A percentile compares a stretch with the other conserved stretches of the same genome.
Conservation (phyloP, 805 yeast genomes). For the Starmerella geochares region DNA sequence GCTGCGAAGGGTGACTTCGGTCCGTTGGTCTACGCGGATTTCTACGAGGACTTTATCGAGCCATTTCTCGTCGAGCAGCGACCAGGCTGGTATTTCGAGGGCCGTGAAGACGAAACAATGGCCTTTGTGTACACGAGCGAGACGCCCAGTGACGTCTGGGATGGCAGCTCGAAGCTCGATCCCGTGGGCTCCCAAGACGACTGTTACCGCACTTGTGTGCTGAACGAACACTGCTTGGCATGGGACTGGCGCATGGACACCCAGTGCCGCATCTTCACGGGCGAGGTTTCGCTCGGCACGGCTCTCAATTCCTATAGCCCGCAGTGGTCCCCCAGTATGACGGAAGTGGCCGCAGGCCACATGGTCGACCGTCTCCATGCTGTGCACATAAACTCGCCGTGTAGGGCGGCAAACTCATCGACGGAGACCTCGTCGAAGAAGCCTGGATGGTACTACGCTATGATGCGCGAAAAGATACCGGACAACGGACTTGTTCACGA, state of each 20-base stretch:
- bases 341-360: slow-evolving; percentile 3
- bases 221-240: slow-evolving; percentile 14
- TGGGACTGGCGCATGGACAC: slow-evolving; percentile 16
- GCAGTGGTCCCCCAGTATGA: not conserved
- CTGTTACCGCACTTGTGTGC: slow-evolving; percentile 1
- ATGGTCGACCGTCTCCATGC: not conserved
- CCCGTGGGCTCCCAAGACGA: not conserved
- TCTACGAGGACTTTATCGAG: slow-evolving; percentile 29
- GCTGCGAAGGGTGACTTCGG: not conserved
- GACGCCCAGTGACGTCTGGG: not conserved
- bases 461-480: not conserved
- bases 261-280: slow-evolving; percentile 15
- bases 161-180: not conserved
- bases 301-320: slow-evolving; percentile 9
- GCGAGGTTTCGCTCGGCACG: slow-evolving; percentile 18
- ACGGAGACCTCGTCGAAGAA: not conserved
- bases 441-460: not conserved
- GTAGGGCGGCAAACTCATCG: not conserved
- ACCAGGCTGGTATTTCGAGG: slow-evolving; percentile 24
- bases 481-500: not conserved
- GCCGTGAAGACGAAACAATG: not conserved
- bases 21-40: slow-evolving; percentile 26
- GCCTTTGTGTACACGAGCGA: not conserved
- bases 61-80: slow-evolving; percentile 27
- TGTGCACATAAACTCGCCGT: not conserved